Evolutionary conservation across 805 yeast genomes (phyloP).

Genomic region (Zygosaccharomyces lentus): DNA sequence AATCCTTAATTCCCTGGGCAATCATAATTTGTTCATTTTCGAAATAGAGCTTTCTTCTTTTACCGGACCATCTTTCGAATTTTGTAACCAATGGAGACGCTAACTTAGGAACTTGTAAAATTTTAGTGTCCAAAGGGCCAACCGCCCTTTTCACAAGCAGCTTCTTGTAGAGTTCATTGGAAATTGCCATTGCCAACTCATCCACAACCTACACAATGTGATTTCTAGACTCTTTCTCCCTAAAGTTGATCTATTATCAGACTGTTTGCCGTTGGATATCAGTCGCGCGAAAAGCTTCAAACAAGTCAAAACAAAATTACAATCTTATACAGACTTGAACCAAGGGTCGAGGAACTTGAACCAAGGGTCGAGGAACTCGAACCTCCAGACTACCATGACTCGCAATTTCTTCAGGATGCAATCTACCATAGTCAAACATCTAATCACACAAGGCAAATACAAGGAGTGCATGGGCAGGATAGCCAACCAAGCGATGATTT

Average conservation of each 20-base stretch:
- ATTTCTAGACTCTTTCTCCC: too few species aligned
- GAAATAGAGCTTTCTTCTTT: conserved; percentile 22
- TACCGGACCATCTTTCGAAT: conserved; percentile 37
- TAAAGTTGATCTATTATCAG: background rate
- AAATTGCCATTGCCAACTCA: background rate
- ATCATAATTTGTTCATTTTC: background rate
- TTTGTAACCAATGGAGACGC: conserved; percentile 28
- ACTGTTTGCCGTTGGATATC: background rate
- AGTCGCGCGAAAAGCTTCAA: background rate
- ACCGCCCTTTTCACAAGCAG: background rate
- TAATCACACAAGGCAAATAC: conserved; percentile 26
- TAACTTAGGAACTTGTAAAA: conserved; percentile 3
- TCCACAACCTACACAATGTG: too few species aligned
- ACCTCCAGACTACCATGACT: conserved; percentile 4
- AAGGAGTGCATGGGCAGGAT: conserved; percentile 44
- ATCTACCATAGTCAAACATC: conserved; percentile 15
- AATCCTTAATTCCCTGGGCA: conserved; percentile 5
- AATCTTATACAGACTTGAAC: background rate
- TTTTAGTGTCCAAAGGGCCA: background rate
- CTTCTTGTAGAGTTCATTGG: background rate
- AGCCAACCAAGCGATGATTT: conserved; percentile 52
- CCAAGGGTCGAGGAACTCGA: background rate
- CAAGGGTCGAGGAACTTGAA: background rate
- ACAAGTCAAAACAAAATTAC: background rate
- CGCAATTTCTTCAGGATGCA: conserved; percentile 12